Evolutionary conservation across 805 yeast species (phyloP), one percentile per base, ranked within the genome.

Genomic region (Yamadazyma takamatsuzukensis): DNA sequence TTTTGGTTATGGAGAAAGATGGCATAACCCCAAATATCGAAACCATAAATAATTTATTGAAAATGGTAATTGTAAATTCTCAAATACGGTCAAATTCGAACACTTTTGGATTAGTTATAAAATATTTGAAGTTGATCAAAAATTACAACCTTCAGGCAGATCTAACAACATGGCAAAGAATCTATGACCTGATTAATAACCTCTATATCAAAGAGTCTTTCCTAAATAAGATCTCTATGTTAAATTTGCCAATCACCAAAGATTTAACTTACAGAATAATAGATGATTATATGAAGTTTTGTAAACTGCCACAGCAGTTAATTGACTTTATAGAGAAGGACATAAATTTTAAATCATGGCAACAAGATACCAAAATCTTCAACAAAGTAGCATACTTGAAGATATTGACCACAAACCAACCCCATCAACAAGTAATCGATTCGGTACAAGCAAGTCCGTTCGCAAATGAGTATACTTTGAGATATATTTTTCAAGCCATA

Each of bases 1-100:
- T 66, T 8, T 43, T 67, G 22, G 68, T 63, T 18, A 64, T 67
- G 70, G 45, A 57, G 23, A 54, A 60, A 34, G 71, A 66, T 34
- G 68, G 68, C 3, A 64, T 60, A 30, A 39, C 40, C n/a, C 67
- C 68, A 6, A 61, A 64, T 37, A 51, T 61, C 21, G 61, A 60
- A 28, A 66, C 71, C 30, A 59, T 66, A 34, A 64, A 66, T 45
- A 47, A 49, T 30, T 49, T 65, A 25, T 41, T 66, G 21, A 57
- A 56, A 29, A 42, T 56, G 15, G 50, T 62, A 30, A 41, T 49
- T 24, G 45, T 49, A 11, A 69, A 66, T 39, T 44, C 64, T 3
- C 45, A 45, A 11, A 54, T 61, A 16, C 40, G 70, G 12, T 53
- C 62, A 1, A 43, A 47, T 4, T 44, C 59, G 10, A 60, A 56